These are phyloP conservation scores for Penicillium crystallinum DNA, from an alignment of 495 filamentous ascomycete genomes.

Conservation along the genomic window DNA sequence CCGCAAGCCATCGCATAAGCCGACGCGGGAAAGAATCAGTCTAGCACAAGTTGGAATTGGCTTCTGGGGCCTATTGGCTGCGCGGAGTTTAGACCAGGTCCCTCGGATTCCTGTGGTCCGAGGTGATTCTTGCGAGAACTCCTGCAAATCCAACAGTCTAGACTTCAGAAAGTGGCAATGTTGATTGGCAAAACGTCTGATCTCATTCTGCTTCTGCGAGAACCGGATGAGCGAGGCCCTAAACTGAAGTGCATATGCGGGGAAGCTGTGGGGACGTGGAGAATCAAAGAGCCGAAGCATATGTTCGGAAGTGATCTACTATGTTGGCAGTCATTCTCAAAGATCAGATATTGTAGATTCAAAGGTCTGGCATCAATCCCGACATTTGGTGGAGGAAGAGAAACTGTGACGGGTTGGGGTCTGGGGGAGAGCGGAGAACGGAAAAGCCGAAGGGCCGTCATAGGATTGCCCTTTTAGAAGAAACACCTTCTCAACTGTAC, in stretches of 20 bases:
- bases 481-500: too few relatives aligned
- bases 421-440: too few relatives aligned
- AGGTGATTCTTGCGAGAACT: background rate
- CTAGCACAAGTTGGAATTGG: background rate
- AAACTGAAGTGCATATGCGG: background rate
- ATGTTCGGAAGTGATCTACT: too few relatives aligned
- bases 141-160: background rate
- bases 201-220: background rate
- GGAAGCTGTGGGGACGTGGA: too few relatives aligned
- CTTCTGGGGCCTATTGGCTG: background rate
- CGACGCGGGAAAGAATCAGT: background rate
- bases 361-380: too few relatives aligned
- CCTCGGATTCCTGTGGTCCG: constrained; percentile 2
- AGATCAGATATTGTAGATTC: too few relatives aligned
- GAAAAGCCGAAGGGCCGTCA: too few relatives aligned
- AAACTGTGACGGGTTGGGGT: too few relatives aligned
- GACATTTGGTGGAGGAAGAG: too few relatives aligned
- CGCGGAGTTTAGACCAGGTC: background rate
- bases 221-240: background rate
- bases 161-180: background rate
- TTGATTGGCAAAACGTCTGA: background rate
- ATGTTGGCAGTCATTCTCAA: too few relatives aligned
- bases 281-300: too few relatives aligned
- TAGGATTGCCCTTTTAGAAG: too few relatives aligned
- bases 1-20: background rate